Evolutionary conservation across 345 rosid genomes (phyloP).

Genomic region (Gossypium sturtianum): DNA sequence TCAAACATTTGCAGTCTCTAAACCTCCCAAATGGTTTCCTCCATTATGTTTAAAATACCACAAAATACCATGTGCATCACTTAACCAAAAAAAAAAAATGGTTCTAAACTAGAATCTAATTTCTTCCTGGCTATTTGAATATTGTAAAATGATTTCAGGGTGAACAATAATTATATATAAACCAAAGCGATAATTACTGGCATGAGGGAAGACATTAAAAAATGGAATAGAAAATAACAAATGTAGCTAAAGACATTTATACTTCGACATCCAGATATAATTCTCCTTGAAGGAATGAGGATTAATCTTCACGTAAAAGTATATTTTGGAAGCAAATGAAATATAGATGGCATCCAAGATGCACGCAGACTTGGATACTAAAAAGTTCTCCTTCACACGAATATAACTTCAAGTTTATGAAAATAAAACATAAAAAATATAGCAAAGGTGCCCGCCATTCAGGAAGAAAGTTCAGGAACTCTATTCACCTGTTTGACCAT

Average conservation of each 20-base stretch:
- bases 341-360: not conserved
- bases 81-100: not conserved
- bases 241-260: not conserved
- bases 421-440: not conserved
- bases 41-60: not conserved
- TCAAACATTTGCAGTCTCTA: not conserved
- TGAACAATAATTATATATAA: not conserved
- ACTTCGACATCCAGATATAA: not conserved
- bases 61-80: not conserved
- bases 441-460: not conserved
- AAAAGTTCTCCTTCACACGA: not conserved
- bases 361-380: not conserved
- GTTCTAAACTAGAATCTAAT: not conserved
- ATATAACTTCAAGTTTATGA: not conserved
- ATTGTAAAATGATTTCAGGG: not conserved
- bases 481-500: conserved; percentile 92
- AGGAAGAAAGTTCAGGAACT: conserved; percentile 7
- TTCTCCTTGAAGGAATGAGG: not conserved
- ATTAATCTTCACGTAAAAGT: not conserved
- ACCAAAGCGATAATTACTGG: not conserved
- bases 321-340: not conserved
- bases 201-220: not conserved
- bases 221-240: not conserved
- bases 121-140: not conserved
- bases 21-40: not conserved